Evolutionary conservation across 306 rosid genomes (phyloP).

Genomic region (Ochetophila trinervis): DNA sequence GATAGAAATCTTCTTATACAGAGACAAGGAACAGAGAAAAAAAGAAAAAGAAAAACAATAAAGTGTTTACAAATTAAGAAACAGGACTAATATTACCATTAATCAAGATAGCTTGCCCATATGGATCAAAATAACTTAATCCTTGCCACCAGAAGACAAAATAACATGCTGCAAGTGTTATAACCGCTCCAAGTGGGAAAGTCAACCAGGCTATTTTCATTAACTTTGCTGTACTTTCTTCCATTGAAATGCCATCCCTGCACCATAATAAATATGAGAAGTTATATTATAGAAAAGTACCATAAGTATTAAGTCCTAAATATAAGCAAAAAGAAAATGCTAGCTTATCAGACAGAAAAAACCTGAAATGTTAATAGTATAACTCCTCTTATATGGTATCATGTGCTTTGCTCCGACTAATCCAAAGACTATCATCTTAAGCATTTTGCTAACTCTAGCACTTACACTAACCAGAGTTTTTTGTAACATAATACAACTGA

Average conservation of each 20-base stretch:
- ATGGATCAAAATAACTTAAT: slow-evolving; percentile 54
- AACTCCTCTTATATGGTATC: too few species aligned
- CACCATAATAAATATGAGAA: slow-evolving; percentile 3
- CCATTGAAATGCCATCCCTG: slow-evolving; percentile 63
- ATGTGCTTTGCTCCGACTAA: too few species aligned
- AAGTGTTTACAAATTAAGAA: neutral
- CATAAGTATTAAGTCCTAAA: too few species aligned
- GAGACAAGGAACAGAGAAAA: neutral
- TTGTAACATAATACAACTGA: too few species aligned
- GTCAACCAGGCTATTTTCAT: slow-evolving; percentile 87
- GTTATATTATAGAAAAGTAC: too few species aligned
- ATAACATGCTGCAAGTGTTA: slow-evolving; percentile 60
- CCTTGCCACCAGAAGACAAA: slow-evolving; percentile 80
- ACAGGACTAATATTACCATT: slow-evolving; percentile 50
- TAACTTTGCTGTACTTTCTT: slow-evolving; percentile 65
- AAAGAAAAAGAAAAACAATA: slow-evolving; percentile 2
- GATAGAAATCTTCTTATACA: neutral
- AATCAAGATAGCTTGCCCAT: slow-evolving; percentile 85
- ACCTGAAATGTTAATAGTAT: too few species aligned
- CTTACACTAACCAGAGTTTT: too few species aligned
- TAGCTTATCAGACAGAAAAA: too few species aligned
- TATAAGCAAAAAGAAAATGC: too few species aligned
- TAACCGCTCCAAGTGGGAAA: slow-evolving; percentile 68
- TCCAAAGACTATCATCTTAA: too few species aligned
- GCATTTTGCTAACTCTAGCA: too few species aligned